Percentiles rank a stretch among this genome's conserved stretches.
These are phyloP conservation scores for Cymbopogon flexuosus DNA, from an alignment of 202 grass and related monocot species.

Conservation along the genomic window DNA sequence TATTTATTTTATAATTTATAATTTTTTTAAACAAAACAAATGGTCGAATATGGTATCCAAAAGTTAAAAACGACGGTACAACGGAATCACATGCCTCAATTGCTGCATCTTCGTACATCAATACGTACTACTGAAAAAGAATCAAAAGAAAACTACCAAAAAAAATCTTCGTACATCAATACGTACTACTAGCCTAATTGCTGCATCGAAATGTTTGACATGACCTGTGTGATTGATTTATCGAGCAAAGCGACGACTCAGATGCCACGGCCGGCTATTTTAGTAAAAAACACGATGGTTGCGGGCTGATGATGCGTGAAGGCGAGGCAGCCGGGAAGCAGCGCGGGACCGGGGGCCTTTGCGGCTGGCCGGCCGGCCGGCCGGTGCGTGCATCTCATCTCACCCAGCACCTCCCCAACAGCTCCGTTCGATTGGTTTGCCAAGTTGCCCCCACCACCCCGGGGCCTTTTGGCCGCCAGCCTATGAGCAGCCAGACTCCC, in stretches of 20 bases:
- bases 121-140: too few relatives aligned
- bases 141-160: too few relatives aligned
- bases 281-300: not conserved
- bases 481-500: not conserved
- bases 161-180: too few relatives aligned
- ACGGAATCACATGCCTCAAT: too few relatives aligned
- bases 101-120: too few relatives aligned
- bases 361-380: constrained; percentile 35
- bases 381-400: constrained; percentile 37
- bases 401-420: constrained; percentile 14
- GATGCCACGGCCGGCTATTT: constrained; percentile 5
- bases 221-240: not conserved
- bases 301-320: constrained; percentile 18
- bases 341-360: constrained; percentile 16
- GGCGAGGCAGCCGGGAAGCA: not conserved
- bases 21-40: too few relatives aligned
- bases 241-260: constrained; percentile 21
- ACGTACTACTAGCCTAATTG: not conserved
- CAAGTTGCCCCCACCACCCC: not conserved
- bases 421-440: not conserved
- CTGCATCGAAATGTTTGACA: constrained; percentile 2
- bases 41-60: too few relatives aligned
- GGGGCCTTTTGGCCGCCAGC: not conserved
- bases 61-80: too few relatives aligned
- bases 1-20: too few relatives aligned